Conservation (phyloP, 2,329 filamentous ascomycete genomes). For the Exophiala xenobiotica region DNA sequence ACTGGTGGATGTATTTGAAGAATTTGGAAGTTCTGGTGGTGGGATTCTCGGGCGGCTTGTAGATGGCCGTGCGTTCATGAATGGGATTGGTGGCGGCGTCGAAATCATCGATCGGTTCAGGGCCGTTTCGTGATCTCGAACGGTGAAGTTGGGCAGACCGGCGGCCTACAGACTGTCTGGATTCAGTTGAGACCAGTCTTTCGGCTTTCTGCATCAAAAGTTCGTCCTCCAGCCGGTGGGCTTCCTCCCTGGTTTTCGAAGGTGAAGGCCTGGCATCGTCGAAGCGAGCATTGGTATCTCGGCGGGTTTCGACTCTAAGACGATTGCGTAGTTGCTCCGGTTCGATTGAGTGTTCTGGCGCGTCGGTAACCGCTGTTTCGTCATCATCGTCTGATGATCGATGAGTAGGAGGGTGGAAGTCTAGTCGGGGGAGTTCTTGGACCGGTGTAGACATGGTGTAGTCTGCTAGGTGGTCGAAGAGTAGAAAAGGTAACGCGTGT, state of each 20-base stretch:
- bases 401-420: constrained; percentile 29
- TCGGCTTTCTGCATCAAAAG: constrained; percentile 65
- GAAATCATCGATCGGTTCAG: constrained; percentile 64
- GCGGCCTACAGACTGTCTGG: constrained; percentile 29
- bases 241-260: constrained; percentile 59
- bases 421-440: constrained; percentile 33
- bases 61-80: constrained; percentile 65
- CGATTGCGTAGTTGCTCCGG: constrained; percentile 30
- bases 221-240: constrained; percentile 64
- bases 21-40: constrained; percentile 62
- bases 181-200: constrained; percentile 52
- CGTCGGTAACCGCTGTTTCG: constrained; percentile 31
- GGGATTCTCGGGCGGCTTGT: constrained; percentile 64
- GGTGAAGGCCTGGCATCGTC: constrained; percentile 46
- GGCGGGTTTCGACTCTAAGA: constrained; percentile 50
- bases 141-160: constrained; percentile 43
- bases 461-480: too few relatives aligned
- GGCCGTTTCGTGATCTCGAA: constrained; percentile 53
- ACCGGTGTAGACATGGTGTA: constrained; percentile 38
- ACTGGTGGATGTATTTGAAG: constrained; percentile 65
- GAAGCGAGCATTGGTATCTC: constrained; percentile 33
- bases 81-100: constrained; percentile 67
- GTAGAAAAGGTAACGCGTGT: background rate
- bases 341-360: constrained; percentile 36
- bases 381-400: constrained; percentile 31